These are phyloP conservation scores for Phaffia tasmanica DNA, from an alignment of 768 basidiomycete genomes.

Conservation along the genomic window DNA sequence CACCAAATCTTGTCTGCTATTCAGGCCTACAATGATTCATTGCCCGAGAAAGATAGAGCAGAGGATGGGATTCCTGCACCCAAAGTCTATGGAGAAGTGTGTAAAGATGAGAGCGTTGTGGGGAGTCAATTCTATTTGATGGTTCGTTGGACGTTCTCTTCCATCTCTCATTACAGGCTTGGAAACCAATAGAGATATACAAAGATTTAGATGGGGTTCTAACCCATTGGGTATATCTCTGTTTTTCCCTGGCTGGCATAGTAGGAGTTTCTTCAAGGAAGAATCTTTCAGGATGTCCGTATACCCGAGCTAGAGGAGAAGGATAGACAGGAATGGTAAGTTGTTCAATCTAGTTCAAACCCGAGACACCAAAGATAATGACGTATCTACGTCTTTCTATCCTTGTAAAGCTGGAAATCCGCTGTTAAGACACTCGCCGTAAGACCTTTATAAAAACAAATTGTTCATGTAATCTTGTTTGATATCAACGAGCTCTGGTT, in stretches of 20 bases:
- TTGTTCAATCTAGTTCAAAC: slow-evolving; percentile 11
- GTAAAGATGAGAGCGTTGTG: slow-evolving; percentile 62
- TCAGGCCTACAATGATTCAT: slow-evolving; percentile 55
- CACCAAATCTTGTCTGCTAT: slow-evolving; percentile 68
- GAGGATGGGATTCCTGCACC: slow-evolving; percentile 2
- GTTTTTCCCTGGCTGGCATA: too few relatives aligned
- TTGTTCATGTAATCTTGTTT: slow-evolving; percentile 51
- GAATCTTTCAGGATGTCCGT: slow-evolving; percentile 77
- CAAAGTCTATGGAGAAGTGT: slow-evolving; percentile 42
- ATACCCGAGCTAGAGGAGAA: slow-evolving; percentile 56
- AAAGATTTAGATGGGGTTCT: slow-evolving; percentile 56
- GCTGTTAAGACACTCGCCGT: too few relatives aligned
- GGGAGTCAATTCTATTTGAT: slow-evolving; percentile 41
- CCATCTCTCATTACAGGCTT: background rate
- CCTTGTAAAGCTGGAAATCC: background rate
- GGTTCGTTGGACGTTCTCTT: background rate
- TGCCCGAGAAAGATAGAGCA: slow-evolving; percentile 26
- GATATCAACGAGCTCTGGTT: slow-evolving; percentile 52
- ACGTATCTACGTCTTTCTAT: background rate
- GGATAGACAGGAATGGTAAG: slow-evolving; percentile 62
- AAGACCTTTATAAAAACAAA: too few relatives aligned
- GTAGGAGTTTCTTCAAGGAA: slow-evolving; percentile 76
- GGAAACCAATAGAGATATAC: background rate
- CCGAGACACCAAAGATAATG: background rate
- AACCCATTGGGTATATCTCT: slow-evolving; percentile 50